phyloP scores from a whole-genome alignment of 2,329 filamentous ascomycete species.

The Pseudonectria foliicola region DNA sequence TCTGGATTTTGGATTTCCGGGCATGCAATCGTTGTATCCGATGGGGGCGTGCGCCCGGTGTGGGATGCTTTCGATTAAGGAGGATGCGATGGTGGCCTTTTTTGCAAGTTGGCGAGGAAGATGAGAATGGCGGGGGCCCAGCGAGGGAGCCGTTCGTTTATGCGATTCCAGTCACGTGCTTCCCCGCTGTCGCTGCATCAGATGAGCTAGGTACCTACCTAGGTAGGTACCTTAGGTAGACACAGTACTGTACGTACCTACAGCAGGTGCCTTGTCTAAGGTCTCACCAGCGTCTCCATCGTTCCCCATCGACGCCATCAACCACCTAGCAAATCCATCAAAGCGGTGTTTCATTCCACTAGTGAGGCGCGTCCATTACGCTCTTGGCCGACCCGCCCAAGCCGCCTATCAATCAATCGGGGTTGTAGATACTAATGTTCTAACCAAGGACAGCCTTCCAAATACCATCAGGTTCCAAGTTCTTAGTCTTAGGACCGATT shows the following conservation, averaged over 20 bases:
- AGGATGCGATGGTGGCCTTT: conserved; percentile 12
- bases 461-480: no score
- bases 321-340: no score
- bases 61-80: conserved; percentile 32
- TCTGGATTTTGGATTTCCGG: conserved; percentile 19
- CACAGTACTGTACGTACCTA: no score
- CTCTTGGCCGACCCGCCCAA: neutral
- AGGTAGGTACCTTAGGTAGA: no score
- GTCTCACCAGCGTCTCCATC: neutral
- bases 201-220: neutral
- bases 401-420: neutral
- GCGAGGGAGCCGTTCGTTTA: conserved; percentile 8
- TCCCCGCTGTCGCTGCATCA: no score
- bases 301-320: neutral
- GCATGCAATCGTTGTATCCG: conserved; percentile 35
- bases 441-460: no score
- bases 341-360: no score
- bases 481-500: no score
- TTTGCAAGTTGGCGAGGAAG: conserved; percentile 12
- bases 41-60: conserved; percentile 21
- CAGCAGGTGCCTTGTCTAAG: no score
- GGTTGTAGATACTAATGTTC: neutral
- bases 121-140: conserved; percentile 26
- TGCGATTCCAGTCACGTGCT: no score
- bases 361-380: neutral